These are phyloP conservation scores for Hippophae gyantsensis DNA, from an alignment of 306 rosid genomes.

Conservation along the genomic window DNA sequence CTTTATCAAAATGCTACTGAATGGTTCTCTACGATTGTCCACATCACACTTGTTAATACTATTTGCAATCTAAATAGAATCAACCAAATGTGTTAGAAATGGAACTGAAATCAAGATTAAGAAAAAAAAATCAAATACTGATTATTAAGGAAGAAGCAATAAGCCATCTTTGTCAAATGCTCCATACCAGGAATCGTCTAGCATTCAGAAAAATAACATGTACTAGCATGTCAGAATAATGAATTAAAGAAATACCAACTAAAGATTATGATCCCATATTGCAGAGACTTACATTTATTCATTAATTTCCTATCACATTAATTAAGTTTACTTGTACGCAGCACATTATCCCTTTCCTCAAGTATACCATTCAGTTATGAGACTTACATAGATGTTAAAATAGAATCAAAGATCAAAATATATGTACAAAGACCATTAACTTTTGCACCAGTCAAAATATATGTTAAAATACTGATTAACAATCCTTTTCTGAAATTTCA, in stretches of 20 bases:
- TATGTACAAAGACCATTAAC: too few species aligned
- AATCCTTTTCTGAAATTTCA: too few species aligned
- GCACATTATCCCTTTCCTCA: too few species aligned
- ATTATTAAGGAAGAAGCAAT: background rate
- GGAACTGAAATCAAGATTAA: conserved; percentile 10
- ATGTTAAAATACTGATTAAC: too few species aligned
- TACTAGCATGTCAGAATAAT: background rate
- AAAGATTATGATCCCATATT: background rate
- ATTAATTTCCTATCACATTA: too few species aligned
- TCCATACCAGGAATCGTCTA: conserved; percentile 97
- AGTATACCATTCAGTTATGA: too few species aligned
- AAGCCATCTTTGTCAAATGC: conserved; percentile 57
- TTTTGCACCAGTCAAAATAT: too few species aligned
- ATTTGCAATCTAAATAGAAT: conserved; percentile 60
- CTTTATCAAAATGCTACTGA: conserved; percentile 90
- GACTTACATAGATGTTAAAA: too few species aligned
- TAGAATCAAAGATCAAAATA: too few species aligned
- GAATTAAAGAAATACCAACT: conserved; percentile 2
- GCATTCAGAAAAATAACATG: conserved; percentile 11
- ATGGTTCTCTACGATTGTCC: conserved; percentile 91
- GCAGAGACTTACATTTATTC: too few species aligned
- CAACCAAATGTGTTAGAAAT: background rate
- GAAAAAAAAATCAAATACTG: background rate
- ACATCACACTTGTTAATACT: conserved; percentile 94
- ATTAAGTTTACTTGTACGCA: too few species aligned